Evolutionary conservation across 345 rosid genomes (phyloP).

Genomic region (Corchorus capsularis): DNA sequence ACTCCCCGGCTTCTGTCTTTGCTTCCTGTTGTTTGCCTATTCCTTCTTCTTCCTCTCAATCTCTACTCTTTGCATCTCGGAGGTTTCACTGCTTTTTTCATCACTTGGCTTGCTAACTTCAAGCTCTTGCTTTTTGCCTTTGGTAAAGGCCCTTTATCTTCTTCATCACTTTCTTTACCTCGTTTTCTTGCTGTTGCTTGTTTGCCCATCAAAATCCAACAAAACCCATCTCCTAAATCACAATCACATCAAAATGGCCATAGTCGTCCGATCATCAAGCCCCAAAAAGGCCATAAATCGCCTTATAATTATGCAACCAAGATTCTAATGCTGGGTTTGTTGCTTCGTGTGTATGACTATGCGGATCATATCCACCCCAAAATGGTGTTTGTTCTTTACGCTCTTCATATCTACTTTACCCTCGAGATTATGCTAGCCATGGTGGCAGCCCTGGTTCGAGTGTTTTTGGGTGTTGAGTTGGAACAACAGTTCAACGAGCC

Average conservation of each 20-base stretch:
- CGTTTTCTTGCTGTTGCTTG: slow-evolving; percentile 49
- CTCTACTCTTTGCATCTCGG: slow-evolving; percentile 32
- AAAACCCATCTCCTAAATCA: slow-evolving; percentile 22
- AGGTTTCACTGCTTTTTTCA: slow-evolving; percentile 44
- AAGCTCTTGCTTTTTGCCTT: slow-evolving; percentile 59
- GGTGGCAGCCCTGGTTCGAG: slow-evolving; percentile 38
- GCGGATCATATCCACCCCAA: slow-evolving; percentile 35
- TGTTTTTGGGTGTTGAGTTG: slow-evolving; percentile 31
- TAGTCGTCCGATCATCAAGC: not conserved
- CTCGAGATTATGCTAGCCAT: slow-evolving; percentile 47
- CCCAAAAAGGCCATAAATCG: slow-evolving; percentile 13
- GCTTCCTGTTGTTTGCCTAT: slow-evolving; percentile 36
- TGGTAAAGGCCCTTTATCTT: slow-evolving; percentile 42
- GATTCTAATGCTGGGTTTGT: slow-evolving; percentile 27
- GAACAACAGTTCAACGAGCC: slow-evolving; percentile 64
- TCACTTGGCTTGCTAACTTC: slow-evolving; percentile 63
- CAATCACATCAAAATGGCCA: slow-evolving; percentile 13
- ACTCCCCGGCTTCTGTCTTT: slow-evolving; percentile 31
- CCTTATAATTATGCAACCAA: slow-evolving; percentile 34
- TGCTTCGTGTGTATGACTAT: slow-evolving; percentile 31
- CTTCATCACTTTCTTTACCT: slow-evolving; percentile 37
- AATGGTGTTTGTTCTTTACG: slow-evolving; percentile 33
- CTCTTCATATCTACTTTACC: slow-evolving; percentile 36
- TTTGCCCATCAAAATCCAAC: slow-evolving; percentile 61
- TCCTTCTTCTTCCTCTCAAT: slow-evolving; percentile 41